Conservation (phyloP, 164 flowering plant species). For the Echeveria elegans region DNA sequence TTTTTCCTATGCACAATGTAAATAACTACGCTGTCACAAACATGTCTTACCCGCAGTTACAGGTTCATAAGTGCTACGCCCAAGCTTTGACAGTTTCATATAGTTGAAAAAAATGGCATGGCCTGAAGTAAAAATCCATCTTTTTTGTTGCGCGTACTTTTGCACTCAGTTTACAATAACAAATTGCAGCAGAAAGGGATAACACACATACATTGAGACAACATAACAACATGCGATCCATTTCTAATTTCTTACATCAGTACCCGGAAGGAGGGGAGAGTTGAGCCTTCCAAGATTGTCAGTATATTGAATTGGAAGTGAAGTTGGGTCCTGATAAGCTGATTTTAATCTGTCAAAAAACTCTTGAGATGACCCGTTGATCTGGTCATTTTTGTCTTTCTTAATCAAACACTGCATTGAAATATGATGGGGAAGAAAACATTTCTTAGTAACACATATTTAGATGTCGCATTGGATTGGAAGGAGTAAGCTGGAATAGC, state of each 20-base stretch:
- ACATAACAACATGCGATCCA: too few species aligned
- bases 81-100: too few species aligned
- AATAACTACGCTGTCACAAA: not conserved
- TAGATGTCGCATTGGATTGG: too few species aligned
- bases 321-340: constrained; percentile 38
- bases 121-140: not conserved
- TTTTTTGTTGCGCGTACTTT: too few species aligned
- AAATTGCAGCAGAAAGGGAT: not conserved
- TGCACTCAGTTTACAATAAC: not conserved
- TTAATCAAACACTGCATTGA: constrained; percentile 32
- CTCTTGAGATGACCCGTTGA: constrained; percentile 25
- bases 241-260: constrained; percentile 12
- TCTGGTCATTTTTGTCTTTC: constrained; percentile 35
- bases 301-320: constrained; percentile 21
- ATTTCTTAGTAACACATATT: not conserved
- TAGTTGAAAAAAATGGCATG: not conserved
- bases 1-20: not conserved
- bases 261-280: constrained; percentile 26
- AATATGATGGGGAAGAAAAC: not conserved
- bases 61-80: too few species aligned
- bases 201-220: not conserved
- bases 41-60: too few species aligned
- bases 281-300: constrained; percentile 15
- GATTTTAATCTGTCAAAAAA: constrained; percentile 22
- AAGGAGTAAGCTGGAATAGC: not conserved